Base-by-base conservation (phyloP, 2,329 filamentous ascomycete species). In the Trichoderma citrinoviride region DNA sequence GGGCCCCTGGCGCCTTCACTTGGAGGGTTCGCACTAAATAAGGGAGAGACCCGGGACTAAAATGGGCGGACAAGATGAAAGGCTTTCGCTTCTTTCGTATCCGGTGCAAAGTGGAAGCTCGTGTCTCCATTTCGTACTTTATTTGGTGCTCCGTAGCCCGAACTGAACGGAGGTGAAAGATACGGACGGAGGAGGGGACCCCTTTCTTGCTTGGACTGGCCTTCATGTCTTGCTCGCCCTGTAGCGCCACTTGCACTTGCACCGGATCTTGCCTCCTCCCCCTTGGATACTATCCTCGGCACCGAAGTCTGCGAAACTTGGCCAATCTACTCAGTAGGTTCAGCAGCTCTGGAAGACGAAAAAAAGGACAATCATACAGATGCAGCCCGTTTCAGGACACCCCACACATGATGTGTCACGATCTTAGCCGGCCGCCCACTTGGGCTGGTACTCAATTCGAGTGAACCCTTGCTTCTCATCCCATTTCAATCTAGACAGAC, bases 361-460 rank as follows among this genome's bases (percentile, higher is more conserved):
- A n/a, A n/a, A n/a, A n/a, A n/a, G n/a, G n/a, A 29, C 23, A 19
- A 25, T 29, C 60, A 49, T 33, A 58, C 55, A 49, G 55, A 60
- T 65, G 19, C 63, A 61, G 49, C 41, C 63, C 55, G 49, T 65
- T 65, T 65, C 55, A 65, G 63, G 56, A 37, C 62, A 47, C 63
- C 63, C 55, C 63, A 65, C 63, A 53, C 47, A 53, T 54, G 50
- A 62, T 64, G 61, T 64, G 57, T 57, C 62, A 64, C 62, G 62
- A 64, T 64, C 62, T 64, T 56, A 58, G 62, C 56, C 56, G 49
- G 61, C 56, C 56, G 49, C 40, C 61, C 63, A 61, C 41, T 61
- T 46, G 52, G 47, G 41, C 55, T 50, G 37, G 33, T 37, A 37
- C 54, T 46, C 46, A 46, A 47, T 55, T 27, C 60, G 21, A 55